phyloP scores from a whole-genome alignment of 2,329 filamentous ascomycete genomes.

The Aspergillus calidoustus region DNA sequence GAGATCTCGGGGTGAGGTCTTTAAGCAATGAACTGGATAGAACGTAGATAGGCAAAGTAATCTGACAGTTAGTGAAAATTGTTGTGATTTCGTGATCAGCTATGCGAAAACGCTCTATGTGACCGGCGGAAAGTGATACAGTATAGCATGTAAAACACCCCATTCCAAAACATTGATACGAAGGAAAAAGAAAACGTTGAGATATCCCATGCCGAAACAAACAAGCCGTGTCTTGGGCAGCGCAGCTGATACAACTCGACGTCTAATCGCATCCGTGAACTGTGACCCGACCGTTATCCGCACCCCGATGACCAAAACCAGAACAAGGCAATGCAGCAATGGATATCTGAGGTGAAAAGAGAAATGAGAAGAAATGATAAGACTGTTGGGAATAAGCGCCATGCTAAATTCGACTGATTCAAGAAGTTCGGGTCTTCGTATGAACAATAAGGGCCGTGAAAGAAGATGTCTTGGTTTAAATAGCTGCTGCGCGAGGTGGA shows the following conservation, averaged over 20 bases:
- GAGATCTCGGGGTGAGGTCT: no score
- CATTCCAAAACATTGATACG: slow-evolving; percentile 15
- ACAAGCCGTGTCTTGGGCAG: not conserved
- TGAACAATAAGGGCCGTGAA: slow-evolving; percentile 2
- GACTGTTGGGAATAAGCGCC: slow-evolving; percentile 34
- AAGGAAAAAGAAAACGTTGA: slow-evolving; percentile 8
- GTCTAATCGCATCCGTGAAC: not conserved
- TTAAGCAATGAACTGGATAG: not conserved
- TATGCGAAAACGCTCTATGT: slow-evolving; percentile 1
- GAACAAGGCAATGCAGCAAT: slow-evolving; percentile 28
- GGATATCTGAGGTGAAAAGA: slow-evolving; percentile 33
- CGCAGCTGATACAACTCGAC: not conserved
- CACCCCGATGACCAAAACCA: slow-evolving; percentile 18
- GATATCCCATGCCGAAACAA: slow-evolving; percentile 4
- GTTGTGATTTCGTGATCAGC: not conserved
- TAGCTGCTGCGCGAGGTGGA: slow-evolving; percentile 22
- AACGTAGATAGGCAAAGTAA: not conserved
- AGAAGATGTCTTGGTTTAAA: slow-evolving; percentile 18
- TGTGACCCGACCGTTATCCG: slow-evolving; percentile 11
- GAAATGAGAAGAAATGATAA: slow-evolving; percentile 30
- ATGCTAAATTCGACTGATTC: slow-evolving; percentile 33
- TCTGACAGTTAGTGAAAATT: not conserved
- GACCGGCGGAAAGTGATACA: slow-evolving; percentile 19
- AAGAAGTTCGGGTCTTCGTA: slow-evolving; percentile 11
- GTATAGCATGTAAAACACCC: slow-evolving; percentile 7